Evolutionary conservation across 1,284 basidiomycete species (phyloP).

Genomic region (Pseudozyma tsukubaensis): DNA sequence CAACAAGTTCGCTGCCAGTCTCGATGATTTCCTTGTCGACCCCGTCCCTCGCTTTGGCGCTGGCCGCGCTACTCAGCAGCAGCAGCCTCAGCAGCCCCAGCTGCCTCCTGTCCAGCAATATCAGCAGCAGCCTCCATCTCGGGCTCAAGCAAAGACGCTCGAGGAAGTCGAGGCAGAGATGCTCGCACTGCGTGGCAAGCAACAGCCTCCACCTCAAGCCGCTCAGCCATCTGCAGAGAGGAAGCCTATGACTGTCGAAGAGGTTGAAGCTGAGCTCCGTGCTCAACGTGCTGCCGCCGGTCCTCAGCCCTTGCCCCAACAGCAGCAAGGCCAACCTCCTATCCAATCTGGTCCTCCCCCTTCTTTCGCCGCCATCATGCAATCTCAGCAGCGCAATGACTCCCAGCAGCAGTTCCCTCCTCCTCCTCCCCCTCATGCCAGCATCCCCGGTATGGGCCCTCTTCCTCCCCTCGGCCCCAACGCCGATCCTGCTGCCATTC

Average conservation of each 20-base stretch:
- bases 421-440: conserved; percentile 12
- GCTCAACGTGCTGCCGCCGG: conserved; percentile 24
- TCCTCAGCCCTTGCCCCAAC: conserved; percentile 5
- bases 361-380: conserved; percentile 29
- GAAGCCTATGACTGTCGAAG: conserved; percentile 82
- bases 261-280: conserved; percentile 86
- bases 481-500: conserved; percentile 40
- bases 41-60: conserved; percentile 50
- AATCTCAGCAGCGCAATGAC: conserved; percentile 34
- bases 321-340: conserved; percentile 6
- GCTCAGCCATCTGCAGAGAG: conserved; percentile 26
- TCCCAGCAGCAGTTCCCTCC: conserved; percentile 7
- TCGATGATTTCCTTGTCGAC: conserved; percentile 67
- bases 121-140: conserved; percentile 44
- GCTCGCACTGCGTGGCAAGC: conserved; percentile 53
- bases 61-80: conserved; percentile 33
- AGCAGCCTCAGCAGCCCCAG: conserved; percentile 21
- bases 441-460: background rate
- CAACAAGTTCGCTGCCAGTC: conserved; percentile 62
- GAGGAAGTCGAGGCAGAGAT: conserved; percentile 70
- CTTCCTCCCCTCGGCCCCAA: conserved; percentile 33
- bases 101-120: conserved; percentile 7
- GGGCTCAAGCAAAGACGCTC: conserved; percentile 60
- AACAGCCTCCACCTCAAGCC: conserved; percentile 6
- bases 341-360: conserved; percentile 18